Evolutionary conservation across 306 rosid genomes (phyloP).

Genomic region (Coriaria nepalensis): DNA sequence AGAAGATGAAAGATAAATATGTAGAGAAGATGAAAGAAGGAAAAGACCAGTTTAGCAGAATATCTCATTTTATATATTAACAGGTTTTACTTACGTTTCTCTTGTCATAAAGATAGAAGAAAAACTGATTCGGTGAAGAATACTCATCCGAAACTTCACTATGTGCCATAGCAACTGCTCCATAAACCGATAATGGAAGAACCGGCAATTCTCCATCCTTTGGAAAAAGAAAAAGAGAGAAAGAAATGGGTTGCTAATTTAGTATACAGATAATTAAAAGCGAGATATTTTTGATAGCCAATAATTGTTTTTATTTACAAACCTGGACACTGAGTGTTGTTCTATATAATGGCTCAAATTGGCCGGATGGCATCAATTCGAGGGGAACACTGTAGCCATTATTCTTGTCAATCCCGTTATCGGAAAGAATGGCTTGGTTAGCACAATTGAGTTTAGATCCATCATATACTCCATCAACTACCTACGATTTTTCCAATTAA

Average conservation of each 20-base stretch:
- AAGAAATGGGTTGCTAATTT: conserved; percentile 4
- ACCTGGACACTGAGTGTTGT: conserved; percentile 81
- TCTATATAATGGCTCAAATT: conserved; percentile 80
- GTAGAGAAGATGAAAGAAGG: conserved; percentile 1
- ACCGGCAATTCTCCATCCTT: conserved; percentile 96
- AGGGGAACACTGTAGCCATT: conserved; percentile 53
- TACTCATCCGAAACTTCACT: conserved; percentile 75
- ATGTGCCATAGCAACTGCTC: conserved; percentile 95
- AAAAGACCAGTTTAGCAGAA: background rate
- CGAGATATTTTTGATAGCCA: background rate
- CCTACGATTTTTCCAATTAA: conserved; percentile 27
- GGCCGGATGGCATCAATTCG: conserved; percentile 86
- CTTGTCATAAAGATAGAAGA: conserved; percentile 85
- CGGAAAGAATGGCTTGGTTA: conserved; percentile 85
- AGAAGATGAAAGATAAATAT: conserved; percentile 4
- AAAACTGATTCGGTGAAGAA: conserved; percentile 79
- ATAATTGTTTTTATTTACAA: background rate
- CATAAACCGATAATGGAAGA: conserved; percentile 85
- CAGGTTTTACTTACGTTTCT: conserved; percentile 45
- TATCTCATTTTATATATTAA: background rate
- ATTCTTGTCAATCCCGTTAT: conserved; percentile 38
- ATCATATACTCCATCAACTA: conserved; percentile 74
- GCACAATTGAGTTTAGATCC: conserved; percentile 47
- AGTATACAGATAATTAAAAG: background rate
- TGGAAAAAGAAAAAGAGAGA: background rate